Evolutionary conservation across 805 yeast genomes (phyloP), one percentile per base, ranked within the genome.

Genomic region (Metschnikowia drakensbergensis): DNA sequence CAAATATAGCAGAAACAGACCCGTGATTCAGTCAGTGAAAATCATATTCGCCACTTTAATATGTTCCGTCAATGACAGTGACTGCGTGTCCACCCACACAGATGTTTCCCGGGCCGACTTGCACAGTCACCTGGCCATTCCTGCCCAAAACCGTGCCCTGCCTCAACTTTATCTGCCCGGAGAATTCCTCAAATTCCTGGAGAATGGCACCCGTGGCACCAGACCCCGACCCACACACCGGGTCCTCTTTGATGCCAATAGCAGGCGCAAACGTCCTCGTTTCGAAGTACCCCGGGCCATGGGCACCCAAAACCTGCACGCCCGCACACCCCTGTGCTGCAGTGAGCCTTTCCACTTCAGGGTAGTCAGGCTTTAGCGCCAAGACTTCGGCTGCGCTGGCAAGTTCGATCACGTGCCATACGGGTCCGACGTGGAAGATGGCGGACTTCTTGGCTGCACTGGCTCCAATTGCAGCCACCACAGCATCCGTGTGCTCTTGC

Each of bases 211-310:
- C 69, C 11, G 62, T 51, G 9, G 68, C 67, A 1, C 63, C 69
- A 23, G 67, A 60, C 11, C 82, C 82, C 51, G 76, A 68, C 2
- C 83, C 83, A 59, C 82, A 78, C 6, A 75, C 82, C 1, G 82
- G 82, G 57, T 78, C 83, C 50, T 79, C 83, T n/a, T 52, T 42
- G 1, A 69, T 62, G 11, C 68, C 71, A 2, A 48, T 54, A 4
- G 29, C 43, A 1, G 76, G 73, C 3, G 72, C 71, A 57, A 77
- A 74, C 9, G 77, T 76, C 53, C 83, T 66, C 47, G 74, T 68
- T 38, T 63, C 66, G 29, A 57, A 55, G n/a, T 52, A 45, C 4
- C 58, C 58, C 11, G 55, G 55, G 3, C 44, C 54, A 8, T 38
- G 34, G 37, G 58, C 59, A 3, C 79, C 80, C 53, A 72, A 72